phyloP scores from a whole-genome alignment of 2,329 filamentous ascomycete genomes.

The Daldinia sp. region DNA sequence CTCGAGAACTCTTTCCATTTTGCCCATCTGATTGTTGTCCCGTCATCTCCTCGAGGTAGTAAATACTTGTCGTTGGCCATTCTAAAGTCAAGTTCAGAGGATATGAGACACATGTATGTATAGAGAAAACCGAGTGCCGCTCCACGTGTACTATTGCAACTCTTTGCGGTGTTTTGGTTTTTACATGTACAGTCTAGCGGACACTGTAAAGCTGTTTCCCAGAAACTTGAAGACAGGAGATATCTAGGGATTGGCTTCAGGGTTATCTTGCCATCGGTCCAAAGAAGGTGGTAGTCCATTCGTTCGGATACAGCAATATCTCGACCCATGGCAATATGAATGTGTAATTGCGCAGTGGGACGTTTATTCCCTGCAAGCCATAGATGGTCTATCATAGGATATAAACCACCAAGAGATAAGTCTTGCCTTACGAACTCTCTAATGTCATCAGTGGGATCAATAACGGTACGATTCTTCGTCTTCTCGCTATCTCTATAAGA shows the following conservation, averaged over 20 bases:
- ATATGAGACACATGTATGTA: conserved; percentile 54
- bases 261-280: background rate
- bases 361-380: background rate
- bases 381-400: background rate
- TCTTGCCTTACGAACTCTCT: background rate
- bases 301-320: conserved; percentile 1
- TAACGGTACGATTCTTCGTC: background rate
- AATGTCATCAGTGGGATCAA: background rate
- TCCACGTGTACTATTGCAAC: background rate
- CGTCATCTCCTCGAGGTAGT: conserved; percentile 43
- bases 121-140: conserved; percentile 49
- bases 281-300: conserved; percentile 5
- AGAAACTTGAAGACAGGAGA: background rate
- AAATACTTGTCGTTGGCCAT: background rate
- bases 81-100: background rate
- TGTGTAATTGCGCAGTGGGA: background rate
- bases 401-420: background rate
- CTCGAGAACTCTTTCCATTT: conserved; percentile 54
- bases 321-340: conserved; percentile 7
- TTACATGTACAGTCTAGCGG: background rate
- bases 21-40: conserved; percentile 52
- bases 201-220: background rate
- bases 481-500: background rate
- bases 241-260: background rate
- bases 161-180: background rate